Conservation (phyloP, 306 rosid species). For the Castanea mollissima region DNA sequence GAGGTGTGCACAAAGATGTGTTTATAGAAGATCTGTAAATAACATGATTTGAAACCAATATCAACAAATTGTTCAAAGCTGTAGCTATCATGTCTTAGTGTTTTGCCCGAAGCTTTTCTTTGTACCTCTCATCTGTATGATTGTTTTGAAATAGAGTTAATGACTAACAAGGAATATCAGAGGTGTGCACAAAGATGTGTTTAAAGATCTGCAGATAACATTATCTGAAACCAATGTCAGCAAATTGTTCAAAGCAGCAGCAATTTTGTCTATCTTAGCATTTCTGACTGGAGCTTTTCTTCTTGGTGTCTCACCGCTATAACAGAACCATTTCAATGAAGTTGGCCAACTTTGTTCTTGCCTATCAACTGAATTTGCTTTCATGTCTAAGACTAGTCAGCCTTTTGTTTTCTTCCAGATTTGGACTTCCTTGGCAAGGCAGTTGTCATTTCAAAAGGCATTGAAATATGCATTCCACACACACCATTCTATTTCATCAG, state of each 20-base stretch:
- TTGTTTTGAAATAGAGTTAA: no score
- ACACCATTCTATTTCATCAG: background rate
- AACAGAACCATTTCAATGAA: background rate
- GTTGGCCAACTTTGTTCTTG: background rate
- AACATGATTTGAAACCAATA: background rate
- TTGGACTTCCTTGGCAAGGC: background rate
- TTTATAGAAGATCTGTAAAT: no score
- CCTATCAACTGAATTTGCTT: background rate
- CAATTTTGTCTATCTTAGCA: background rate
- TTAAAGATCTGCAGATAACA: no score
- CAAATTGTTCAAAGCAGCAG: background rate
- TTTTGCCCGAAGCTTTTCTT: background rate
- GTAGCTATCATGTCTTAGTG: background rate
- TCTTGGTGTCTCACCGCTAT: background rate
- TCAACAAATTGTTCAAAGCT: background rate
- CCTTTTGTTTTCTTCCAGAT: background rate
- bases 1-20: no score
- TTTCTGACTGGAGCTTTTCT: background rate
- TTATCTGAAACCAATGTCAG: background rate
- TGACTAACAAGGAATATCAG: no score
- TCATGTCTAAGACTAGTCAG: background rate
- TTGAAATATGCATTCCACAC: background rate
- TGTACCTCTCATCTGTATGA: no score
- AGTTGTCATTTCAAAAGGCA: background rate
- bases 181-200: no score